Percentiles rank a stretch among this genome's conserved stretches.
Conservation (phyloP, 768 basidiomycete species). For the Tricholoma hemisulphureum region DNA sequence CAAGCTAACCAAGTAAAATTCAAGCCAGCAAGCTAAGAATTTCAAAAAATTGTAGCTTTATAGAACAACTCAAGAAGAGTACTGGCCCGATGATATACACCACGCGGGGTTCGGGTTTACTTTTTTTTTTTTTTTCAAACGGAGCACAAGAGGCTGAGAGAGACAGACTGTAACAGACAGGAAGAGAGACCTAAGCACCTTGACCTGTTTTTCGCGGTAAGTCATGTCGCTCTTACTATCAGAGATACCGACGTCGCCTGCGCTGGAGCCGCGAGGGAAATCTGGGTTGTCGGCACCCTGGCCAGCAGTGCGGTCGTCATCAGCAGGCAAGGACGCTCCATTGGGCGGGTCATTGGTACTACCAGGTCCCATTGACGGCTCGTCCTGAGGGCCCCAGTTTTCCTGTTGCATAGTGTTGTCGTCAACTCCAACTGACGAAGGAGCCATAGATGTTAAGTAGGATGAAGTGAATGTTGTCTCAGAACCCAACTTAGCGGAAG, state of each 20-base stretch:
- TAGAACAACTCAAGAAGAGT: slow-evolving; percentile 35
- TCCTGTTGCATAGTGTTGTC: slow-evolving; percentile 36
- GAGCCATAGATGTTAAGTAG: slow-evolving; percentile 16
- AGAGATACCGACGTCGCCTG: slow-evolving; percentile 41
- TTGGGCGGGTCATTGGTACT: slow-evolving; percentile 44
- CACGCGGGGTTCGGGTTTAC: slow-evolving; percentile 15
- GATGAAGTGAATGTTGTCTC: slow-evolving; percentile 1
- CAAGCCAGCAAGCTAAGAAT: slow-evolving; percentile 28
- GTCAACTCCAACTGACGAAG: slow-evolving; percentile 23
- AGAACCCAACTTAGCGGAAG: not conserved
- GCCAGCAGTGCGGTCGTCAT: slow-evolving; percentile 45
- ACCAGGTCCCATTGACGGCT: slow-evolving; percentile 42
- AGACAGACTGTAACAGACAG: slow-evolving; percentile 22
- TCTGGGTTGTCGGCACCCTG: slow-evolving; percentile 52
- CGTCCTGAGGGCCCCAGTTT: slow-evolving; percentile 54
- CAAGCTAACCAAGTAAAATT: slow-evolving; percentile 22
- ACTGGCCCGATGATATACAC: slow-evolving; percentile 37
- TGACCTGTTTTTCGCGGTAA: slow-evolving; percentile 75
- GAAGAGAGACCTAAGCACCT: slow-evolving; percentile 77
- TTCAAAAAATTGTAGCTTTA: slow-evolving; percentile 33
- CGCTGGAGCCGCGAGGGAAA: slow-evolving; percentile 51
- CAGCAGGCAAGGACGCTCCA: slow-evolving; percentile 46
- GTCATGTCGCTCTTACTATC: slow-evolving; percentile 42
- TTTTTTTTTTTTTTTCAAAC: slow-evolving; percentile 4
- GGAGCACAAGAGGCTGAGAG: slow-evolving; percentile 14